These are phyloP conservation scores for Ceratocystis alfenasii DNA, from an alignment of 2,329 filamentous ascomycete genomes.

Conservation along the genomic window DNA sequence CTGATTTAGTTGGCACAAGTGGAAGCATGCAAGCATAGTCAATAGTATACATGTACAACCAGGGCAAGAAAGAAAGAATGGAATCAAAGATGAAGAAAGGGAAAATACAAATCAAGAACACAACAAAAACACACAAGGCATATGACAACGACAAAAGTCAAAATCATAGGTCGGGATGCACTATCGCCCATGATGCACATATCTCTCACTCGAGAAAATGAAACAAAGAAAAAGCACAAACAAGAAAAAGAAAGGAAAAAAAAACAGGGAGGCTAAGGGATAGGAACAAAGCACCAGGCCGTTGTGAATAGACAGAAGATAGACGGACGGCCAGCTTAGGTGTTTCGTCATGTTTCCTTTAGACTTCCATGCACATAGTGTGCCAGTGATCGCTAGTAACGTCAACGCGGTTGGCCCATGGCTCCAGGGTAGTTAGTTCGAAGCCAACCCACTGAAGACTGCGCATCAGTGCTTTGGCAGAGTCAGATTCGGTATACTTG, in stretches of 20 bases:
- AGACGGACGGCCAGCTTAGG: background rate
- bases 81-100: background rate
- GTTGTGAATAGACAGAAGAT: background rate
- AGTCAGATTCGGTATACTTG: slow-evolving; percentile 50
- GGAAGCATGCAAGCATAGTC: too few species aligned
- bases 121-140: slow-evolving; percentile 4
- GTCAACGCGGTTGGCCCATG: slow-evolving; percentile 54
- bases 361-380: slow-evolving; percentile 81
- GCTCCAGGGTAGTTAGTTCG: slow-evolving; percentile 65
- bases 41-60: background rate
- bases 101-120: background rate
- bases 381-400: slow-evolving; percentile 69
- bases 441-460: slow-evolving; percentile 92
- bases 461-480: slow-evolving; percentile 57
- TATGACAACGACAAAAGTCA: background rate
- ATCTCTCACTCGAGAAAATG: slow-evolving; percentile 21
- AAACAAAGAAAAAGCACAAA: slow-evolving; percentile 15
- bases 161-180: slow-evolving; percentile 17
- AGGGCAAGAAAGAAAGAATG: background rate
- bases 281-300: background rate
- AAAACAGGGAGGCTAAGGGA: background rate
- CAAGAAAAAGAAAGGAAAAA: slow-evolving; percentile 18
- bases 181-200: slow-evolving; percentile 15
- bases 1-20: too few species aligned
- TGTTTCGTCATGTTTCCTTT: slow-evolving; percentile 24